phyloP scores from a whole-genome alignment of 345 rosid genomes.

The Populus tremula region DNA sequence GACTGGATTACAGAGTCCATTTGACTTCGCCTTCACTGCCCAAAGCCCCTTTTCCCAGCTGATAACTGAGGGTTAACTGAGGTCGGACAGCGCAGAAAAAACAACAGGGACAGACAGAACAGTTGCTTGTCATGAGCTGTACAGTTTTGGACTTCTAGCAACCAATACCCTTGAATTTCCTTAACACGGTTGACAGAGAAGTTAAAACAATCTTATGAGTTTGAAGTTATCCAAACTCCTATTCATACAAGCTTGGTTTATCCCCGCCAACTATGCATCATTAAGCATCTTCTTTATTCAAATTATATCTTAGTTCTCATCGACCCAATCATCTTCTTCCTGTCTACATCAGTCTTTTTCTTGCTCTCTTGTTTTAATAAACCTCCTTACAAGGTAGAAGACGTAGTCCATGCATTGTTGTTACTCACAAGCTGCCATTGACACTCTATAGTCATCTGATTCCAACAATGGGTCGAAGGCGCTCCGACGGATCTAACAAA shows the following conservation, averaged over 20 bases:
- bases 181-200: slow-evolving; percentile 1
- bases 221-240: slow-evolving; percentile 14
- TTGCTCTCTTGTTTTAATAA: slow-evolving; percentile 13
- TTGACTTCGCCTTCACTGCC: not conserved
- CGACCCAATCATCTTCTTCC: slow-evolving; percentile 14
- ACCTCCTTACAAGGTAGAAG: slow-evolving; percentile 3
- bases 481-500: slow-evolving; percentile 36
- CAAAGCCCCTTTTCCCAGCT: not conserved
- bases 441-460: not conserved
- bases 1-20: not conserved
- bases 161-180: slow-evolving; percentile 8
- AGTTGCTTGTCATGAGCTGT: slow-evolving; percentile 3
- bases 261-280: slow-evolving; percentile 18
- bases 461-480: slow-evolving; percentile 28
- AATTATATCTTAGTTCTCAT: slow-evolving; percentile 23
- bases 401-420: not conserved
- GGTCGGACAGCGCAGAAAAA: slow-evolving; percentile 8
- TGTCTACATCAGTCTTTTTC: slow-evolving; percentile 12
- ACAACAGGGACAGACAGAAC: not conserved
- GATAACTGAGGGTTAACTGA: not conserved
- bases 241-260: not conserved
- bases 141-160: not conserved
- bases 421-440: not conserved
- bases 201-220: slow-evolving; percentile 5
- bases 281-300: slow-evolving; percentile 10